Conservation (phyloP, 2,329 filamentous ascomycete species). For the Fusarium decemcellulare region DNA sequence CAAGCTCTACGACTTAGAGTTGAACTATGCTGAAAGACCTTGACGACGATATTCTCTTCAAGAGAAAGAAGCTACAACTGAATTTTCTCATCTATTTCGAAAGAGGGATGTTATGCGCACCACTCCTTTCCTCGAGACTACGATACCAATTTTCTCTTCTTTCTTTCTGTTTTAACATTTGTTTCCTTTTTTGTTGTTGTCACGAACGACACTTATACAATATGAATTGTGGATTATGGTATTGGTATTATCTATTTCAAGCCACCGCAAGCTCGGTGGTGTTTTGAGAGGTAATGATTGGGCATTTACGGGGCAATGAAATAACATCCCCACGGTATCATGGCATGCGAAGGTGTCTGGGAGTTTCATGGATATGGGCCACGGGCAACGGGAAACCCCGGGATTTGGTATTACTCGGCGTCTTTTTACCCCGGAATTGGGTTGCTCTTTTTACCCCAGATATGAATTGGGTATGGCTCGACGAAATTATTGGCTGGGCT, state of each 20-base stretch:
- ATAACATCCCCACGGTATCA: constrained; percentile 23
- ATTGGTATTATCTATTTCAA: constrained; percentile 20
- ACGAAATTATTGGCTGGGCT: constrained; percentile 29
- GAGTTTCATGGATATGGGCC: constrained; percentile 27
- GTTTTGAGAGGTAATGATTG: constrained; percentile 19
- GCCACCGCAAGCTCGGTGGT: constrained; percentile 4
- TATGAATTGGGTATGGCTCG: constrained; percentile 32
- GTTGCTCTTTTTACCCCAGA: constrained; percentile 14
- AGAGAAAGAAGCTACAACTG: background rate
- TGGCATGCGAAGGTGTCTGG: constrained; percentile 40
- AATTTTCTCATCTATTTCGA: constrained; percentile 3
- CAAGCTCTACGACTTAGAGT: background rate
- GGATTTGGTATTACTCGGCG: constrained; percentile 31
- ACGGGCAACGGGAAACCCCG: constrained; percentile 18
- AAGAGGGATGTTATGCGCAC: constrained; percentile 12
- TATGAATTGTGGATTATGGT: constrained; percentile 22
- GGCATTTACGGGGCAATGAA: constrained; percentile 25
- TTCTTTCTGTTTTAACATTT: constrained; percentile 37
- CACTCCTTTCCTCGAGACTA: constrained; percentile 18
- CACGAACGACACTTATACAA: constrained; percentile 14
- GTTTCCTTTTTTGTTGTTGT: constrained; percentile 16
- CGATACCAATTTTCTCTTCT: constrained; percentile 25
- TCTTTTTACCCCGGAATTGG: constrained; percentile 22
- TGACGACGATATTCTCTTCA: constrained; percentile 2
- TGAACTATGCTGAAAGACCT: background rate